phyloP scores from a whole-genome alignment of 2,329 filamentous ascomycete species.

The Apiospora arundinis region DNA sequence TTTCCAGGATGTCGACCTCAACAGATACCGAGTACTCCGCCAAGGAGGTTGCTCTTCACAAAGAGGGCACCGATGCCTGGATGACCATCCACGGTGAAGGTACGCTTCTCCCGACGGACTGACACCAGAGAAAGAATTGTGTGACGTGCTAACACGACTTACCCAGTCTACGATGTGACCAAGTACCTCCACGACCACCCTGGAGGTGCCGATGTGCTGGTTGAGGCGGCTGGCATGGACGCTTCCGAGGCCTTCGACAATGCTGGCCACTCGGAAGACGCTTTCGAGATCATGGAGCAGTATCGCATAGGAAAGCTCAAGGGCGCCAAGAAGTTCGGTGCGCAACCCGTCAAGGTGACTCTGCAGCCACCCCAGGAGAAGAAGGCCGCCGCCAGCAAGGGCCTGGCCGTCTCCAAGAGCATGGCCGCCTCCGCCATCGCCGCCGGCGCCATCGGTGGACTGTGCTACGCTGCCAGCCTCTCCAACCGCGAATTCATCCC shows the following conservation, averaged over 20 bases:
- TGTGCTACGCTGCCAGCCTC: conserved; percentile 29
- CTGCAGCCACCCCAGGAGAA: conserved; percentile 23
- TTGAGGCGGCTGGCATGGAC: conserved; percentile 80
- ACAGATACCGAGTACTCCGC: conserved; percentile 39
- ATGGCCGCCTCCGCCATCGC: conserved; percentile 7
- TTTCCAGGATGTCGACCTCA: conserved; percentile 27
- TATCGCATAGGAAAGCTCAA: conserved; percentile 47
- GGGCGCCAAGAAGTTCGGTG: conserved; percentile 34
- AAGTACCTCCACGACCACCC: conserved; percentile 66
- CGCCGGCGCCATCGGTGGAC: conserved; percentile 25
- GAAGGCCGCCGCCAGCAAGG: conserved; percentile 23
- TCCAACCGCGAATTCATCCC: conserved; percentile 9
- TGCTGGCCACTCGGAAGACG: conserved; percentile 78
- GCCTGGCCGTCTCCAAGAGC: conserved; percentile 17
- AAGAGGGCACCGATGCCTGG: conserved; percentile 55
- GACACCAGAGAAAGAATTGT: background rate
- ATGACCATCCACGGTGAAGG: conserved; percentile 62
- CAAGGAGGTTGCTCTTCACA: conserved; percentile 57
- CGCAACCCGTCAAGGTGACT: conserved; percentile 35
- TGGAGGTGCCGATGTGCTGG: conserved; percentile 78
- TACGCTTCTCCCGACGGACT: conserved; percentile 31
- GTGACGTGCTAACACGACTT: conserved; percentile 9
- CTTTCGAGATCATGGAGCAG: conserved; percentile 48
- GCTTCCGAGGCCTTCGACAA: conserved; percentile 83
- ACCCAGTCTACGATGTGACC: conserved; percentile 63